Conservation (phyloP, 2,329 filamentous ascomycete species). For the Diaporthe humulicola region DNA sequence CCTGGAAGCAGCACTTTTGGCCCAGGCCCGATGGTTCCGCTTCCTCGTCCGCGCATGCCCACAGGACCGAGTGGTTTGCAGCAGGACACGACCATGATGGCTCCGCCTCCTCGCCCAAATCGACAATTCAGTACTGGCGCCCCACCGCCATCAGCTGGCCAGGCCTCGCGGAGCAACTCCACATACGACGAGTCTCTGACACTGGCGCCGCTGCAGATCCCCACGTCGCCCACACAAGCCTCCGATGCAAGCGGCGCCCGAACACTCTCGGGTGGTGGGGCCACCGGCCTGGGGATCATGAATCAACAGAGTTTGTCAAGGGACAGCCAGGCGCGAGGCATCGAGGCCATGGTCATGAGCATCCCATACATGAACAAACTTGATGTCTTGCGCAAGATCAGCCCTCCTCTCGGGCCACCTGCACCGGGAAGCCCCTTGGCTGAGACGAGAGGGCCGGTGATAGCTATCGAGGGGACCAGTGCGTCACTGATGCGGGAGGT, state of each 20-base stretch:
- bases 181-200: constrained; percentile 68
- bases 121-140: constrained; percentile 49
- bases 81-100: constrained; percentile 57
- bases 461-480: constrained; percentile 85
- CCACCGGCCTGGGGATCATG: constrained; percentile 27
- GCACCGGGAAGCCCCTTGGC: constrained; percentile 46
- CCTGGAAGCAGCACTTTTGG: constrained; percentile 25
- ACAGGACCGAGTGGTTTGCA: constrained; percentile 31
- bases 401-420: constrained; percentile 70
- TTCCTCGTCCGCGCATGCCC: constrained; percentile 35
- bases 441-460: constrained; percentile 78
- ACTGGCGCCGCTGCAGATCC: constrained; percentile 66
- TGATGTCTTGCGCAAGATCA: constrained; percentile 80
- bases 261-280: constrained; percentile 32
- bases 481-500: constrained; percentile 64
- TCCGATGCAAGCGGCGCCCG: constrained; percentile 46
- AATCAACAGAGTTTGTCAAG: constrained; percentile 1
- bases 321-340: constrained; percentile 56
- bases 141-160: constrained; percentile 48
- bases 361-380: constrained; percentile 84
- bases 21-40: constrained; percentile 29
- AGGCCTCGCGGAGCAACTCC: constrained; percentile 49
- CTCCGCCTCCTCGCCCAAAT: constrained; percentile 63
- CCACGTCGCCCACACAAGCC: constrained; percentile 45
- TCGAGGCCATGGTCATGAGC: constrained; percentile 80